Percentiles rank a stretch among this genome's conserved stretches.
Conservation (phyloP, 1,284 basidiomycete genomes). For the Fomitopsis palustris region DNA sequence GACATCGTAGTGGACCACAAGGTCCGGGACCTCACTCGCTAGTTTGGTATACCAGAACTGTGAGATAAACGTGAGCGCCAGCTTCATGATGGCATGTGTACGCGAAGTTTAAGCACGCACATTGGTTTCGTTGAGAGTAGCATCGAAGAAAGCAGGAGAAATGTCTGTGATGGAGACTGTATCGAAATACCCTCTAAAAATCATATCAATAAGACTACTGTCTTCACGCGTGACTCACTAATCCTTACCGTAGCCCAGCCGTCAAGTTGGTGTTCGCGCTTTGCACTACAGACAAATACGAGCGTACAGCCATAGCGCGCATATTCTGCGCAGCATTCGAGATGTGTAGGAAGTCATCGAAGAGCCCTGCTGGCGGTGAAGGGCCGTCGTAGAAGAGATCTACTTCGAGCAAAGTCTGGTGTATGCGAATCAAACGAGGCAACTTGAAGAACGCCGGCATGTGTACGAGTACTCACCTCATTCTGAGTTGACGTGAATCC, state of each 20-base stretch:
- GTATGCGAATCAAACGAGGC: background rate
- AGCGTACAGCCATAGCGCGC: constrained; percentile 24
- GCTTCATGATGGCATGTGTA: background rate
- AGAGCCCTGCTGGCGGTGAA: constrained; percentile 36
- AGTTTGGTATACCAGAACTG: constrained; percentile 27
- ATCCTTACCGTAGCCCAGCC: constrained; percentile 34
- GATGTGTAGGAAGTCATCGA: constrained; percentile 39
- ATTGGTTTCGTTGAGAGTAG: constrained; percentile 46
- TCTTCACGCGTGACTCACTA: background rate
- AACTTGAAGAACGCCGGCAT: too few relatives aligned
- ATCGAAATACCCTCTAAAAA: constrained; percentile 44
- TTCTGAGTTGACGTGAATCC: constrained; percentile 43
- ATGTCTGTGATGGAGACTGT: constrained; percentile 44
- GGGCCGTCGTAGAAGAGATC: constrained; percentile 42
- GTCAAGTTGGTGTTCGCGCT: constrained; percentile 39
- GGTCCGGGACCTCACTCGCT: constrained; percentile 13
- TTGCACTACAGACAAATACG: constrained; percentile 37
- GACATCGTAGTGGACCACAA: constrained; percentile 44
- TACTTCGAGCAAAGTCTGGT: constrained; percentile 22
- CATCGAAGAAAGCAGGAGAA: constrained; percentile 38
- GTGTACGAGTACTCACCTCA: constrained; percentile 25
- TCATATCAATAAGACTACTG: too few relatives aligned
- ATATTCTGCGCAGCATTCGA: constrained; percentile 25
- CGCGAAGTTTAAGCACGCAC: constrained; percentile 27
- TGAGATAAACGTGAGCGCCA: background rate